Base-by-base conservation (phyloP, 208 protist genomes). In the Leishmania gerbilli region DNA sequence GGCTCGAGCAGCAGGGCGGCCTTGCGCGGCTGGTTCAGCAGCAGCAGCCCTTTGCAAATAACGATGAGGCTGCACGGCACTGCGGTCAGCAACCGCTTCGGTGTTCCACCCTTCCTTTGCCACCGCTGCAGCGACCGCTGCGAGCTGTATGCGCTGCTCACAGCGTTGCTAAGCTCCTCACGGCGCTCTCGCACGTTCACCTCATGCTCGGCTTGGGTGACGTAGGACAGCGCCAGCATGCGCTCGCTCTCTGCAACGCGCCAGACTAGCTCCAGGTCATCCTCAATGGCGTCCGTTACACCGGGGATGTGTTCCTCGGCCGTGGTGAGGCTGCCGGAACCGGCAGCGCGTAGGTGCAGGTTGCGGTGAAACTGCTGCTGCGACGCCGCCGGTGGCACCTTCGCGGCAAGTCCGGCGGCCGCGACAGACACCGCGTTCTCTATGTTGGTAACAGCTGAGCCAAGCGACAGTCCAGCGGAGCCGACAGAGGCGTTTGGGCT, bases 141-240 rank as follows among this genome's bases (percentile, higher is more conserved):
- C n/a, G 94, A 94, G 49, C 91, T 93, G 81, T 97, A 97, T 49
- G 94, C 94, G 80, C 85, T 91, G 81, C 86, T 96, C 15, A 96
- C 94, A 13, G 94, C 94, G 84, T 97, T 87, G 84, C 88, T 96
- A 42, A 97, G 84, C 88, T 96, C 86, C 65, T 89, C 82, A 56
- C 91, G 85, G 2, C 92, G 94, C 74, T 90, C 80, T 3, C 76
- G 86, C 53, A 97, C 91, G 80, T 97, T 97, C 21, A 97, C 92
- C 83, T 97, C 94, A 78, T 95, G 91, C 75, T 97, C 92, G 17
- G 94, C 94, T 79, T 95, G 88, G 3, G 84, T 88, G 17, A 97
- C 92, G 64, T 89, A 95, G 42, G 91, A 88, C 67, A 97, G 87
- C 45, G 94, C 93, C 76, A 97, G 82, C 89, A 94, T 95, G 40